Evolutionary conservation across 768 basidiomycete species (phyloP), one percentile per base, ranked within the genome.

Genomic region (Xerocomus potaroensis): DNA sequence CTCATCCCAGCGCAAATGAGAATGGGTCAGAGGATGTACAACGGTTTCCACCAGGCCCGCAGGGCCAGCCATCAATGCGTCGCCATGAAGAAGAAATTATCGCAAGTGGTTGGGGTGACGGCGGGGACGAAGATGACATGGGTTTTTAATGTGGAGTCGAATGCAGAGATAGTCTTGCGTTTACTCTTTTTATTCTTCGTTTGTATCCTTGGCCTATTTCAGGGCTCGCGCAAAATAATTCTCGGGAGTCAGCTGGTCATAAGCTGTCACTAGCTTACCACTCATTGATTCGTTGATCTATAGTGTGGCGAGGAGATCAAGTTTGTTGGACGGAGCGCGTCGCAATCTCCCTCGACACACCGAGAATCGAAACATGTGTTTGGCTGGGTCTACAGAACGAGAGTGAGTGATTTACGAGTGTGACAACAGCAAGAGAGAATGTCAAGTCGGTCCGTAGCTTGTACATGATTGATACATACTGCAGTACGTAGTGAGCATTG

Each of bases 61-160:
- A 46, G 24, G 56, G 39, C 2, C 58, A 48, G 37, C 7, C 68
- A 65, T 35, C 71, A 59, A 62, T 62, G 23, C 65, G 66, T 31
- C 62, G 63, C 37, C 62, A 74, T 29, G 84, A 84, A 49, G 84
- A 85, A 58, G 84, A 82, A 59, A 59, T 76, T 6, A 72, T 79
- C 5, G 79, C 79, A 4, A 82, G 76, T 55, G 83, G 85, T 19
- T 87, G 86, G 85, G 86, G 84, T 29, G 66, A 68, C 26, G 80
- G 73, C 21, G 79, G 72, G 33, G 84, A 78, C 44, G 84, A 79
- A 54, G 83, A 87, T 58, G 81, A 79, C 36, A 87, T 88, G 83
- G 84, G 85, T 32, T 81, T 87, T 77, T 65, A 50, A 64, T 36
- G 42, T 41, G 26, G 14, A 15, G 19, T 38, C 30, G 47, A 24